Conservation (phyloP, 371 early-diverging fungal genomes). For the Mucor irregularis region DNA sequence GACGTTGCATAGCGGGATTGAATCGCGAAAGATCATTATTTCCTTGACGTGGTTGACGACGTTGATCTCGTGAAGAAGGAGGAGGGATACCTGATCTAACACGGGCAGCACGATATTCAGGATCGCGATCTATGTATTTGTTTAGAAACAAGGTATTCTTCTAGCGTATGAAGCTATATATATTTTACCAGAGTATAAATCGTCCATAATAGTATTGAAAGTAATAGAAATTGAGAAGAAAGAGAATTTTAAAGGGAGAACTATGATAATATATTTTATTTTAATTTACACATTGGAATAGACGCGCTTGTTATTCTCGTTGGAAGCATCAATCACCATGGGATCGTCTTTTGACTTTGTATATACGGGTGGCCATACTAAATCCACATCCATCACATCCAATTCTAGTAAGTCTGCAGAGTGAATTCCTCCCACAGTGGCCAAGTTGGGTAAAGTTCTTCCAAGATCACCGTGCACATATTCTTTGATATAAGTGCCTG, state of each 20-base stretch:
- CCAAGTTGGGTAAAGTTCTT: slow-evolving; percentile 85
- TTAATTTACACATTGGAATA: neutral
- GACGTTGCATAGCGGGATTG: slow-evolving; percentile 26
- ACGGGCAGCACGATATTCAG: slow-evolving; percentile 59
- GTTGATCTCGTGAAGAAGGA: slow-evolving; percentile 49
- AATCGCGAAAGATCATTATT: slow-evolving; percentile 25
- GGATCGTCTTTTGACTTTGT: neutral
- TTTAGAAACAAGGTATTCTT: neutral
- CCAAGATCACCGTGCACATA: slow-evolving; percentile 97
- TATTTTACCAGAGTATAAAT: slow-evolving; percentile 9
- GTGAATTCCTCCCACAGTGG: slow-evolving; percentile 58
- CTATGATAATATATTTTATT: neutral
- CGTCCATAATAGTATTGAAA: neutral
- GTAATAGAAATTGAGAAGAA: neutral
- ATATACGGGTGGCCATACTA: slow-evolving; percentile 66
- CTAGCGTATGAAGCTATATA: neutral
- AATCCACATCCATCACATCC: slow-evolving; percentile 82
- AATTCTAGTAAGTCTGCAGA: slow-evolving; percentile 84
- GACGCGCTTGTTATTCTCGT: slow-evolving; percentile 17
- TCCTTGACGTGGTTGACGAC: slow-evolving; percentile 11
- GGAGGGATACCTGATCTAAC: slow-evolving; percentile 62
- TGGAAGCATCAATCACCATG: neutral
- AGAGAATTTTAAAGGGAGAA: neutral
- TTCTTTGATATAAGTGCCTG: slow-evolving; percentile 99
- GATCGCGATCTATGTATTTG: slow-evolving; percentile 48